These are phyloP conservation scores for Babesia ovata DNA, from an alignment of 169 alveolate genomes.

Conservation along the genomic window DNA sequence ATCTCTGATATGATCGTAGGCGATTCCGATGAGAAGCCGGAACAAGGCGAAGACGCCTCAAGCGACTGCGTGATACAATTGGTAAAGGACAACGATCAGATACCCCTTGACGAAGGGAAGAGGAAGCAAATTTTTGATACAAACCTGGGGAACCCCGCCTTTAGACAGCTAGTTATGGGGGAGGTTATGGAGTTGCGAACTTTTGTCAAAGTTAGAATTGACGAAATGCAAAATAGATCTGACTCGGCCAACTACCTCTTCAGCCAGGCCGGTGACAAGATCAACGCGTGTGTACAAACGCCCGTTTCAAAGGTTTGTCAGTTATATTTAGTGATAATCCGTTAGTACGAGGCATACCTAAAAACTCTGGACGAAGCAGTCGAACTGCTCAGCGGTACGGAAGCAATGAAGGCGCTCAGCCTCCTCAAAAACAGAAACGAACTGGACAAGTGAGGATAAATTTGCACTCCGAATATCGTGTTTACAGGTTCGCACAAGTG, in stretches of 20 bases:
- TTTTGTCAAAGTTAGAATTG: constrained; percentile 38
- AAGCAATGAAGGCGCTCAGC: constrained; percentile 27
- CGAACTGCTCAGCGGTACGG: constrained; percentile 51
- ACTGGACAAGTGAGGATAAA: constrained; percentile 31
- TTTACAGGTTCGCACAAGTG: constrained; percentile 37
- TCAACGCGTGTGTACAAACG: constrained; percentile 8
- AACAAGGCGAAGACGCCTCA: background rate
- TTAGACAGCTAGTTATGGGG: constrained; percentile 48
- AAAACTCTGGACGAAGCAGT: constrained; percentile 20
- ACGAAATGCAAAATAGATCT: constrained; percentile 34
- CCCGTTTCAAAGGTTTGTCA: constrained; percentile 31
- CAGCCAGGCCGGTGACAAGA: constrained; percentile 4
- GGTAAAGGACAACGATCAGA: constrained; percentile 30
- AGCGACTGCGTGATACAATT: background rate
- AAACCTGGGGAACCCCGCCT: constrained; percentile 45
- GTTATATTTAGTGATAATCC: background rate
- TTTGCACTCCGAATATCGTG: background rate
- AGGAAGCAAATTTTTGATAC: constrained; percentile 13
- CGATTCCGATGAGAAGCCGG: background rate
- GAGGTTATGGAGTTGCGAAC: constrained; percentile 52
- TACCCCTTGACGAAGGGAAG: constrained; percentile 17
- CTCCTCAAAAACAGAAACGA: constrained; percentile 38
- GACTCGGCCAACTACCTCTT: constrained; percentile 25
- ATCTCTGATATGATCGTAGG: background rate
- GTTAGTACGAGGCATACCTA: constrained; percentile 31